phyloP scores from a whole-genome alignment of 257 asterid species.

The Vinca minor region DNA sequence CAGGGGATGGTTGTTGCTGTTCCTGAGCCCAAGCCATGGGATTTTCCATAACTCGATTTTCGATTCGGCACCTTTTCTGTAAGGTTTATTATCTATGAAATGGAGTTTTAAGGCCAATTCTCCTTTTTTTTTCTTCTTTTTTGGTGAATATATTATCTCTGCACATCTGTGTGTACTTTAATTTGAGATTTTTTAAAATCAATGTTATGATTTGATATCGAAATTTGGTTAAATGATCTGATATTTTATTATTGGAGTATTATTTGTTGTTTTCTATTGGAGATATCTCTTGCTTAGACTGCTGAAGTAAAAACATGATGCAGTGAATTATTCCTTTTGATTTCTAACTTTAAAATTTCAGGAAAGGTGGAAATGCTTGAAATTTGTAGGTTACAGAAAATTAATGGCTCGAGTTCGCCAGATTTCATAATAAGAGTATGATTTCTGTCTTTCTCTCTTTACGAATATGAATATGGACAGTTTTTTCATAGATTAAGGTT shows the following conservation, averaged over 20 bases:
- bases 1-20: constrained; percentile 42
- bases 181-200: constrained; percentile 5
- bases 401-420: background rate
- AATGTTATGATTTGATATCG: constrained; percentile 4
- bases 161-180: constrained; percentile 8
- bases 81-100: constrained; percentile 5
- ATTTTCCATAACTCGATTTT: constrained; percentile 34
- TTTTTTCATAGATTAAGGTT: too few relatives aligned
- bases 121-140: too few relatives aligned
- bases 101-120: background rate
- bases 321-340: background rate
- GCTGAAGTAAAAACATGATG: background rate
- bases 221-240: background rate
- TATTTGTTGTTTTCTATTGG: background rate
- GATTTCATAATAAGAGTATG: background rate
- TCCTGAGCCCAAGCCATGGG: constrained; percentile 52
- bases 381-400: background rate
- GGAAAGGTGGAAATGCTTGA: too few relatives aligned
- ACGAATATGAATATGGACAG: too few relatives aligned
- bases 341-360: background rate
- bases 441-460: background rate
- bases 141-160: constrained; percentile 8
- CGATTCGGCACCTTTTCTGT: background rate
- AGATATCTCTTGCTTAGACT: background rate
- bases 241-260: constrained; percentile 4